Percentiles rank a stretch among this genome's conserved stretches.
Conservation (phyloP, 495 filamentous ascomycete genomes). For the Aspergillus coremiiformis region DNA sequence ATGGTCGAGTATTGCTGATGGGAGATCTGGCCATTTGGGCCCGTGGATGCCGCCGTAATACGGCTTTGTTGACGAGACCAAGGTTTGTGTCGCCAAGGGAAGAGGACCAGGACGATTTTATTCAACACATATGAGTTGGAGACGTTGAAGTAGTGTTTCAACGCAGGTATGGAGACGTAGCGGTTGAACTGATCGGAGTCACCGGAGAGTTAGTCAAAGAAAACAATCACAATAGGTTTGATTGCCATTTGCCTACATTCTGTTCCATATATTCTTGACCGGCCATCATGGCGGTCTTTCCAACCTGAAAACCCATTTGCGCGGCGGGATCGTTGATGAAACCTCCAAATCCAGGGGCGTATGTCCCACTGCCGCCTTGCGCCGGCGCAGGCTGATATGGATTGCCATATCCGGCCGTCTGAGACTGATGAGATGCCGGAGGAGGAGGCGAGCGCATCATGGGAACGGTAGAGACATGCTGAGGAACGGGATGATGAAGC, state of each 20-base stretch:
- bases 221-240: neutral
- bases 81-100: constrained; percentile 93
- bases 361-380: constrained; percentile 47
- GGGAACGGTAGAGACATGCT: constrained; percentile 98
- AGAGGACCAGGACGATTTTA: constrained; percentile 83
- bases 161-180: constrained; percentile 80
- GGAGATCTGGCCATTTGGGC: constrained; percentile 53
- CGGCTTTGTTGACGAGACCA: constrained; percentile 74
- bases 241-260: constrained; percentile 50
- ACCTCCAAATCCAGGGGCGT: constrained; percentile 67
- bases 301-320: constrained; percentile 91
- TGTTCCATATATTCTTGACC: constrained; percentile 90
- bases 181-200: constrained; percentile 62
- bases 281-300: constrained; percentile 79
- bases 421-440: constrained; percentile 65
- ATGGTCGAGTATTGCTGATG: constrained; percentile 61
- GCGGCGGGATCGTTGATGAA: constrained; percentile 97
- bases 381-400: constrained; percentile 55
- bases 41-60: constrained; percentile 43
- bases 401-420: constrained; percentile 63
- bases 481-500: constrained; percentile 94
- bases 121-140: constrained; percentile 84
- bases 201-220: constrained; percentile 9
- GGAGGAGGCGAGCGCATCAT: constrained; percentile 95
- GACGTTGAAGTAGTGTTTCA: constrained; percentile 98